Percentiles rank a stretch among this genome's conserved stretches.
These are phyloP conservation scores for Paulownia fortunei DNA, from an alignment of 257 asterid species.

Conservation along the genomic window DNA sequence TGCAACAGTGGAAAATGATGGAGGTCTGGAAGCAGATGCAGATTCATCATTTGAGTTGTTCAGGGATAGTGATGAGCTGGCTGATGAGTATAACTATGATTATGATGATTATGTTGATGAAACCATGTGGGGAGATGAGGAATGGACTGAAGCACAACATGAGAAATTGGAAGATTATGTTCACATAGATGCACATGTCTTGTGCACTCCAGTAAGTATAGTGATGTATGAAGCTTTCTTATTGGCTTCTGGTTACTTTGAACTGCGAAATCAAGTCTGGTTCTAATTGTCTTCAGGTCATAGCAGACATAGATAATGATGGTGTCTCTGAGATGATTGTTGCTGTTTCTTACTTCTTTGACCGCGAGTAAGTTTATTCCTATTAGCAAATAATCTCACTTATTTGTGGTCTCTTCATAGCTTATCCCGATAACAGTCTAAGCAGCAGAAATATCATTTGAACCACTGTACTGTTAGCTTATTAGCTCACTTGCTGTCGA, in stretches of 20 bases:
- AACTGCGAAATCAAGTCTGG: slow-evolving; percentile 8
- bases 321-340: slow-evolving; percentile 95
- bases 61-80: slow-evolving; percentile 85
- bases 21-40: slow-evolving; percentile 85
- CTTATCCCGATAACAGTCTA: too few relatives aligned
- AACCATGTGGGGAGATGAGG: slow-evolving; percentile 88
- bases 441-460: too few relatives aligned
- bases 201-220: slow-evolving; percentile 90
- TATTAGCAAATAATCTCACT: slow-evolving; percentile 22
- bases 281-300: slow-evolving; percentile 62
- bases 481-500: too few relatives aligned
- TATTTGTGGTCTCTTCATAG: too few relatives aligned
- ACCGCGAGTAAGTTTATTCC: slow-evolving; percentile 77
- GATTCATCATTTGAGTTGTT: slow-evolving; percentile 91
- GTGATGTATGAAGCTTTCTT: slow-evolving; percentile 29
- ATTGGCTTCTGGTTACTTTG: slow-evolving; percentile 27
- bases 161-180: slow-evolving; percentile 84
- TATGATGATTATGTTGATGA: slow-evolving; percentile 94
- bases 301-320: slow-evolving; percentile 96
- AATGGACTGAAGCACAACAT: slow-evolving; percentile 86
- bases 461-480: too few relatives aligned
- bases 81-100: slow-evolving; percentile 92
- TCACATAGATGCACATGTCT: slow-evolving; percentile 90
- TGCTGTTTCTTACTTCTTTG: slow-evolving; percentile 99
- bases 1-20: slow-evolving; percentile 88